Base-by-base conservation (phyloP, 495 filamentous ascomycete genomes). In the Xylaria grammica region DNA sequence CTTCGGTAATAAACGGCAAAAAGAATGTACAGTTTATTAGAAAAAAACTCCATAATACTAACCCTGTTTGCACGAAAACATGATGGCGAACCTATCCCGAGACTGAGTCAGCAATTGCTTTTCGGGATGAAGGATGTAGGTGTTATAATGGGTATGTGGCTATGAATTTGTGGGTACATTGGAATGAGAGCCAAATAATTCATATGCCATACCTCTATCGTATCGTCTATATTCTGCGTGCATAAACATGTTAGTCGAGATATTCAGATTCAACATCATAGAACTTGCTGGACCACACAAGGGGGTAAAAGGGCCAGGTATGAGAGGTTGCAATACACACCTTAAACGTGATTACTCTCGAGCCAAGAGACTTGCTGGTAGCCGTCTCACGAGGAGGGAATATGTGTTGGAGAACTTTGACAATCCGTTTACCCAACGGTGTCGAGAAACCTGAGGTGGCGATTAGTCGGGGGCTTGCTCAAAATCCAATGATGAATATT, bases 191-290 rank as follows among this genome's bases (percentile, higher is more conserved):
- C n/a, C n/a, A n/a, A n/a, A n/a, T n/a, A n/a, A n/a, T n/a, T n/a
- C n/a, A n/a, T n/a, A n/a, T n/a, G n/a, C n/a, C 56, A 6, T 60
- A 60, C 76, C 66, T 97, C 94, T 51, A 98, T 94, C 65, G 86
- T 91, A 70, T 98, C 95, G 71, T 98, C 94, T 58, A 93, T 91
- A 69, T 97, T 97, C 69, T 92, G n/a, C n/a, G n/a, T n/a, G n/a
- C n/a, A n/a, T n/a, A n/a, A n/a, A n/a, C n/a, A n/a, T n/a, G n/a
- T n/a, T n/a, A n/a, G n/a, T n/a, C n/a, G n/a, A n/a, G n/a, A n/a
- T n/a, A n/a, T n/a, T n/a, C n/a, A n/a, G n/a, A n/a, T n/a, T n/a
- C n/a, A n/a, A n/a, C n/a, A n/a, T n/a, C n/a, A n/a, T n/a, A n/a
- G n/a, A n/a, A n/a, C n/a, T n/a, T n/a, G n/a, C n/a, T n/a, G n/a